phyloP scores from a whole-genome alignment of 345 rosid species.

The Adansonia digitata region DNA sequence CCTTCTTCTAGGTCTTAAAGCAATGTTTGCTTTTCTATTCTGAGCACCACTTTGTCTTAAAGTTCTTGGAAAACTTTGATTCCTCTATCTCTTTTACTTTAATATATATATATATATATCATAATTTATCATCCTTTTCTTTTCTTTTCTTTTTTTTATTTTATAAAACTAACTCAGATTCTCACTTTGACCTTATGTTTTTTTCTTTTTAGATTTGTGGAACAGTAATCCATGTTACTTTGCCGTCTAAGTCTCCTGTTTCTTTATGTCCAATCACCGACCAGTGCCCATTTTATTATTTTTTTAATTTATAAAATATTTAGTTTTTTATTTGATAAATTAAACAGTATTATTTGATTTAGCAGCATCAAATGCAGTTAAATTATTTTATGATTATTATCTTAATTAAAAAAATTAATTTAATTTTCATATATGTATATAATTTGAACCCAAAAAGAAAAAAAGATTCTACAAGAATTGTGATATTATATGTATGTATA shows the following conservation, averaged over 20 bases:
- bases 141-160: background rate
- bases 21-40: constrained; percentile 49
- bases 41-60: constrained; percentile 49
- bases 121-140: constrained; percentile 5
- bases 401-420: too few relatives aligned
- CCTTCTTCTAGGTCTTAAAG: constrained; percentile 64
- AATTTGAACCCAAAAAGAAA: too few relatives aligned
- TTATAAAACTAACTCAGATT: constrained; percentile 17
- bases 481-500: too few relatives aligned
- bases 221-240: constrained; percentile 13
- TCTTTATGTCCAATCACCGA: constrained; percentile 9
- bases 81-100: constrained; percentile 29
- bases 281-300: background rate
- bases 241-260: constrained; percentile 20
- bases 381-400: too few relatives aligned
- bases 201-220: constrained; percentile 18
- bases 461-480: too few relatives aligned
- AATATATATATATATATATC: too few relatives aligned
- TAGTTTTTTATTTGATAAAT: too few relatives aligned
- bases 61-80: constrained; percentile 54
- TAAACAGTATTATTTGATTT: too few relatives aligned
- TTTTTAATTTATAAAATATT: too few relatives aligned
- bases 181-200: constrained; percentile 9
- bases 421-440: too few relatives aligned
- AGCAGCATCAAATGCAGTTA: too few relatives aligned